Base-by-base conservation (phyloP, 208 protist species). In the Leishmania arabica region DNA sequence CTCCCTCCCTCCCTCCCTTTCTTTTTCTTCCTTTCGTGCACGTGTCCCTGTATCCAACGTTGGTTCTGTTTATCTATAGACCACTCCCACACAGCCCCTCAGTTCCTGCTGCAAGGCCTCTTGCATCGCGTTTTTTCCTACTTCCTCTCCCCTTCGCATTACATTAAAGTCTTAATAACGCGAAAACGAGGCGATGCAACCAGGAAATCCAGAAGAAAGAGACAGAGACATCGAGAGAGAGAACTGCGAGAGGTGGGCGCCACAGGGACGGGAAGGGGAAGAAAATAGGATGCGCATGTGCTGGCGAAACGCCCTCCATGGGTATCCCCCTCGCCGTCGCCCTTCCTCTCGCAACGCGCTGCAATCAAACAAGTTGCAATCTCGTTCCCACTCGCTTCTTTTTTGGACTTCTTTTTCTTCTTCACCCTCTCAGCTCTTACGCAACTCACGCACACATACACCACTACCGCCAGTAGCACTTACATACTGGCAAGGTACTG, bases 401-500 rank as follows among this genome's bases (percentile, higher is more conserved):
- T 13, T 7, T 31, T 45, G 8, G 24, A 34, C 24, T 19, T 45
- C 0, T 37, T 53, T 51, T 24, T 31, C 45, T 17, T 54, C n/a
- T n/a, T 54, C 24, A 34, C 27, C 56, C 5, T n/a, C 34, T 72
- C 51, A 27, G 11, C 47, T 54, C 47, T 73, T 37, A 73, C 54
- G 47, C 42, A 73, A 27, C 2, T 51, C 6, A 19, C 27, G 9
- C 27, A 45, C 69, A 2, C 69, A 73, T 31, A 53, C 24, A 53
- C 27, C 40, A 31, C 69, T 27, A 37, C 5, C 21, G 17, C 0
- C 49, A 19, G 27, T 17, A 27, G 19, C 40, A 49, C 56, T 65
- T 65, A 77, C 40, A 95, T 89, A n/a, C 68, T 78, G 3, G 84
- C 42, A 15, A 97, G 87, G 77, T 92, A 88, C 37, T 85, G 77